phyloP scores from a whole-genome alignment of 257 asterid genomes.

The Solanum peruvianum region DNA sequence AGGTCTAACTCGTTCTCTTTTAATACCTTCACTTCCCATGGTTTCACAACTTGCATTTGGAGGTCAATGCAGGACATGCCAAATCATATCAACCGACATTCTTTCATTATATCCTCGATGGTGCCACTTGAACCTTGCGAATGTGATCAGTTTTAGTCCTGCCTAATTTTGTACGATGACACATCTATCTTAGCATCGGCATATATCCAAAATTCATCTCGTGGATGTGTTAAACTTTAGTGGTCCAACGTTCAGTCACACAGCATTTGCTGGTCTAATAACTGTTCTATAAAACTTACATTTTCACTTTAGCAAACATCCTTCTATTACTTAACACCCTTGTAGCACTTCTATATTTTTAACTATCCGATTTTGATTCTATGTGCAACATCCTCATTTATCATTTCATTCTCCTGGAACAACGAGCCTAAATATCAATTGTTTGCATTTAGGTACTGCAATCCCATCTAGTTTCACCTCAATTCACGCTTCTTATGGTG shows the following conservation, averaged over 20 bases:
- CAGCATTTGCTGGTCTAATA: not conserved
- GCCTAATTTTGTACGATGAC: not conserved
- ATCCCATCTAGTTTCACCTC: not conserved
- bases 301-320: not conserved
- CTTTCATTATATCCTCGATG: not conserved
- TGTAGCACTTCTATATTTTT: not conserved
- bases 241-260: not conserved
- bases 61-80: not conserved
- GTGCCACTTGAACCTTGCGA: not conserved
- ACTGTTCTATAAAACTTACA: not conserved
- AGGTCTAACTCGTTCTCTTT: not conserved
- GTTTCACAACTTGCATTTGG: not conserved
- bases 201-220: not conserved
- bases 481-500: not conserved
- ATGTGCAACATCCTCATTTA: not conserved
- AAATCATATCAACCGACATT: not conserved
- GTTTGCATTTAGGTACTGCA: not conserved
- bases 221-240: not conserved
- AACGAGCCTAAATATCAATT: not conserved
- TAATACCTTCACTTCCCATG: not conserved
- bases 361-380: not conserved
- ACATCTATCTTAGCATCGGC: not conserved
- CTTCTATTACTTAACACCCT: not conserved
- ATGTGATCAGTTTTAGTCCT: not conserved
- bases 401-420: not conserved